Evolutionary conservation across 768 basidiomycete genomes (phyloP).

Genomic region (Neoboletus magnificus): DNA sequence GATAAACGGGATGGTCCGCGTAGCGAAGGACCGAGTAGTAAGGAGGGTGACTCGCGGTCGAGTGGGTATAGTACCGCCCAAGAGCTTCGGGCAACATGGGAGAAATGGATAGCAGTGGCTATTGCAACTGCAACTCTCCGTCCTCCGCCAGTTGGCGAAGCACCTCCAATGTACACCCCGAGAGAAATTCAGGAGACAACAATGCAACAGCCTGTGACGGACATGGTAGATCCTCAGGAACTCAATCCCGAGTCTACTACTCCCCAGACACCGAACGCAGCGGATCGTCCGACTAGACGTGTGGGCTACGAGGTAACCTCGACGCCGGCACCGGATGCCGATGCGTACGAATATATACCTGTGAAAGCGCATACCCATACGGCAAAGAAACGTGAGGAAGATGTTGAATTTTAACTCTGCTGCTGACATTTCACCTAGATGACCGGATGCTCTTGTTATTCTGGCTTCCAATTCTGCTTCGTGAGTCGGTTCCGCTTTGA

Average conservation of each 20-base stretch:
- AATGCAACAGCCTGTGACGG: background rate
- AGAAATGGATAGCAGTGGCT: slow-evolving; percentile 67
- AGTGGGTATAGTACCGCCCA: slow-evolving; percentile 48
- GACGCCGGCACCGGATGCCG: slow-evolving; percentile 63
- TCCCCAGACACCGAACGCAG: slow-evolving; percentile 21
- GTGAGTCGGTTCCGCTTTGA: slow-evolving; percentile 44
- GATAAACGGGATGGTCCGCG: slow-evolving; percentile 39
- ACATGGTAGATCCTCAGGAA: slow-evolving; percentile 3
- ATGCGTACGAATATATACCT: slow-evolving; percentile 66
- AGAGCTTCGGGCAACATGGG: slow-evolving; percentile 69
- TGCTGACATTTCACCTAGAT: slow-evolving; percentile 40
- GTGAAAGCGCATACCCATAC: slow-evolving; percentile 40
- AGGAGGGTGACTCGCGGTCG: slow-evolving; percentile 34
- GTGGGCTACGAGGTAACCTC: slow-evolving; percentile 47
- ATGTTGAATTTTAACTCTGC: background rate
- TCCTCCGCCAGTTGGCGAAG: slow-evolving; percentile 44
- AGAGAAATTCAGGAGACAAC: slow-evolving; percentile 36
- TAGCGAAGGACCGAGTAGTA: slow-evolving; percentile 27
- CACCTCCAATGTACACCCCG: slow-evolving; percentile 75
- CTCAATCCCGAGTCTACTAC: slow-evolving; percentile 8
- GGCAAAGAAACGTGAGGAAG: slow-evolving; percentile 60
- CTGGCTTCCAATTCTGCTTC: slow-evolving; percentile 80
- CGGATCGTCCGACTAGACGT: slow-evolving; percentile 38
- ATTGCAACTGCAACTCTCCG: slow-evolving; percentile 46
- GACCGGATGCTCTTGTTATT: slow-evolving; percentile 83